A percentile compares a stretch with the other conserved stretches of the same genome.
These are phyloP conservation scores for Leonotis leonurus DNA, from an alignment of 257 asterid genomes.

Conservation along the genomic window DNA sequence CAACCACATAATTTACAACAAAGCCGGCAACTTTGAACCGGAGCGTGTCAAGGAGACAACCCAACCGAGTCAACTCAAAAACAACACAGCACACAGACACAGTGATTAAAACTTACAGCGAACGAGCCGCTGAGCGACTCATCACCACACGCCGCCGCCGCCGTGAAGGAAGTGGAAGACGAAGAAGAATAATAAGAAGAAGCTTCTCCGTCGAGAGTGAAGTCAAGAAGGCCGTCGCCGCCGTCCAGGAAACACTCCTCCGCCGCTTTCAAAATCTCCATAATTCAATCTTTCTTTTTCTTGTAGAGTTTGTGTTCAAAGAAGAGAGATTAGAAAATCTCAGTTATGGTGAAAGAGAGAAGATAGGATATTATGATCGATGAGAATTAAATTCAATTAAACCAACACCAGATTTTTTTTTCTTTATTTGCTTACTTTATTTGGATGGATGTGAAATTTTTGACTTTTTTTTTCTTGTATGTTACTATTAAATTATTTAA, in stretches of 20 bases:
- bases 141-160: conserved; percentile 11
- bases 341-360: conserved; percentile 17
- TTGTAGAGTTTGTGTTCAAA: not conserved
- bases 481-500: not conserved
- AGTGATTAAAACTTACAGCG: conserved; percentile 29
- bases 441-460: not conserved
- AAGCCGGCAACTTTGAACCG: conserved; percentile 12
- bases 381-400: conserved; percentile 24
- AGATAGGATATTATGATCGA: conserved; percentile 18
- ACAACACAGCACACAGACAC: not conserved
- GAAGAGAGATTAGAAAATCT: conserved; percentile 7
- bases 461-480: not conserved
- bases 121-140: conserved; percentile 13
- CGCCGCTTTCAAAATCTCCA: conserved; percentile 45
- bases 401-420: conserved; percentile 13
- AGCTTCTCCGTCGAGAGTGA: conserved; percentile 42
- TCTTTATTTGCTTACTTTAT: not conserved
- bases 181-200: conserved; percentile 2
- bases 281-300: not conserved
- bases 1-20: not conserved
- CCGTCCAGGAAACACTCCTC: conserved; percentile 33
- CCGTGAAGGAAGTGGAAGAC: conserved; percentile 18
- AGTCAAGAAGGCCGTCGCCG: conserved; percentile 67
- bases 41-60: not conserved
- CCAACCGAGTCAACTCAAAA: conserved; percentile 33